phyloP scores from a whole-genome alignment of 1,284 basidiomycete genomes.

The Meira nashicola region DNA sequence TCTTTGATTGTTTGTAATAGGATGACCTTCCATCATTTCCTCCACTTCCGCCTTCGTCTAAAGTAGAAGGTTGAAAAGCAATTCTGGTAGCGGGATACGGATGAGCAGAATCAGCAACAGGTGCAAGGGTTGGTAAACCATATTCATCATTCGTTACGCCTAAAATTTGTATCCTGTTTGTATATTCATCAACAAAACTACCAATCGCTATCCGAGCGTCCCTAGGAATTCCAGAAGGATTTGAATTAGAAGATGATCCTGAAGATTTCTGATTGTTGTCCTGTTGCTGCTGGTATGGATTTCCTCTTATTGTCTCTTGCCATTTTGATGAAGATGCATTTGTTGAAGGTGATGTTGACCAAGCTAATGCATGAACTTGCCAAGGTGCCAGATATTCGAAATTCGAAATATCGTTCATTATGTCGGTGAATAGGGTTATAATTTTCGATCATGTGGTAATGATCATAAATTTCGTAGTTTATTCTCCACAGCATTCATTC shows the following conservation, averaged over 20 bases:
- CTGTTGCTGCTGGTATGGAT: neutral
- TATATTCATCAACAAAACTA: slow-evolving; percentile 48
- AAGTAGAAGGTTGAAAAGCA: slow-evolving; percentile 45
- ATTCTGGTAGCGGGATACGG: slow-evolving; percentile 51
- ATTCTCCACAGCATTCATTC: no score
- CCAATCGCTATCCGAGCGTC: slow-evolving; percentile 45
- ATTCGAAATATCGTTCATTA: slow-evolving; percentile 14
- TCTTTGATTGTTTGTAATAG: slow-evolving; percentile 30
- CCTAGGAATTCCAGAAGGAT: slow-evolving; percentile 23
- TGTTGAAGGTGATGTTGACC: slow-evolving; percentile 2
- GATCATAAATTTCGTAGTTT: no score
- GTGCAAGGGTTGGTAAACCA: slow-evolving; percentile 23
- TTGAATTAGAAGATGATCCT: neutral
- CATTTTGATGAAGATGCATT: slow-evolving; percentile 1
- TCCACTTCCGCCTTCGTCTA: slow-evolving; percentile 21
- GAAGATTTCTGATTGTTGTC: neutral
- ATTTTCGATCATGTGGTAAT: no score
- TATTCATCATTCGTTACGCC: slow-evolving; percentile 30
- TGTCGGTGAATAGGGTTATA: no score
- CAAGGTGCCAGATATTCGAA: slow-evolving; percentile 31
- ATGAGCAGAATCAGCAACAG: slow-evolving; percentile 47
- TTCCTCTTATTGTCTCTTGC: neutral
- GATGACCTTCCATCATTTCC: slow-evolving; percentile 26
- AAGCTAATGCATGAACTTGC: slow-evolving; percentile 11
- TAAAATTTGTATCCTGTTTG: slow-evolving; percentile 50